Conservation (phyloP, 371 early-diverging fungal species). For the Chytridium lagenaria region DNA sequence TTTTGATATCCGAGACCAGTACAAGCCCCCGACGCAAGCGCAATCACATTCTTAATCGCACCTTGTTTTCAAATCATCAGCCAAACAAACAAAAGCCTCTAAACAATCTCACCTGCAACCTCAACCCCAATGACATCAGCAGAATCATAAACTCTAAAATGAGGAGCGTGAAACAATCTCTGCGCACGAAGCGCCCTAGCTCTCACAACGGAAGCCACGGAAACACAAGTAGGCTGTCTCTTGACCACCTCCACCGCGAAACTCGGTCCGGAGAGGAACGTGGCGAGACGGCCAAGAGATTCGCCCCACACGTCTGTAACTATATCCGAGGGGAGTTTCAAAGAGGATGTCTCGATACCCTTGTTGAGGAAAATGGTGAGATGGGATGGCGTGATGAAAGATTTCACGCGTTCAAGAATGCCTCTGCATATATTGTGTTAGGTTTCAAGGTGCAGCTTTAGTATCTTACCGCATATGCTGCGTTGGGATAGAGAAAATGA, state of each 20-base stretch:
- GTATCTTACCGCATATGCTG: constrained; percentile 56
- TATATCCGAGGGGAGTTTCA: constrained; percentile 50
- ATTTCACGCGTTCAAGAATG: constrained; percentile 41
- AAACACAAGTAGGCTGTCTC: constrained; percentile 49
- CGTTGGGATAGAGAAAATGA: constrained; percentile 55
- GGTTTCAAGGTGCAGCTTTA: constrained; percentile 2
- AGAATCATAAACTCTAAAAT: constrained; percentile 51
- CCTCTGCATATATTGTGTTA: constrained; percentile 26
- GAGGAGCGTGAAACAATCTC: constrained; percentile 55
- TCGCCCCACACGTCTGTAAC: constrained; percentile 46
- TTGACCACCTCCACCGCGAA: constrained; percentile 53
- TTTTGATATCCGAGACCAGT: constrained; percentile 53
- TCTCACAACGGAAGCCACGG: constrained; percentile 44
- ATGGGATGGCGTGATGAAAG: constrained; percentile 35
- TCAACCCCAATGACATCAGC: constrained; percentile 48
- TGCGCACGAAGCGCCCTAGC: constrained; percentile 49
- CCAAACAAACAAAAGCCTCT: not conserved
- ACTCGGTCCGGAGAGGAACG: constrained; percentile 45
- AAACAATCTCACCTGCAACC: constrained; percentile 35
- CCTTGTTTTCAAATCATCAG: constrained; percentile 19
- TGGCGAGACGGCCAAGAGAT: constrained; percentile 39
- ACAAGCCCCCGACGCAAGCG: constrained; percentile 53
- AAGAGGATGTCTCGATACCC: constrained; percentile 52
- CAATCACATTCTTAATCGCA: constrained; percentile 59
- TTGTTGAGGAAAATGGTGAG: constrained; percentile 59